Evolutionary conservation across 2,329 filamentous ascomycete species (phyloP), one percentile per base, ranked within the genome.

Genomic region (Fusarium sublunatum): DNA sequence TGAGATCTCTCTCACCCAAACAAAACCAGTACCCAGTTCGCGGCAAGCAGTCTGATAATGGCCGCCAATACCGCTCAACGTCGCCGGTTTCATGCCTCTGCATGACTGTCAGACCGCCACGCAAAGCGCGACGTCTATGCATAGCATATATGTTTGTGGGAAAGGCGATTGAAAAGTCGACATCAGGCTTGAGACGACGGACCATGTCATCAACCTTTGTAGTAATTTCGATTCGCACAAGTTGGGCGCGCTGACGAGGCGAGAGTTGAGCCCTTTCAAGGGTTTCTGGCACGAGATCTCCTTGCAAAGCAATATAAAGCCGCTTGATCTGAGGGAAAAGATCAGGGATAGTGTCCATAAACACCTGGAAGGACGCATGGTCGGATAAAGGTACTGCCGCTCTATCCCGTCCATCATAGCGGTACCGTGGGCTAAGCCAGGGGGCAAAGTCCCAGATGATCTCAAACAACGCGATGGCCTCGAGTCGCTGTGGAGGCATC

Each of bases 1-100:
- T 35, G 0, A 57, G 29, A 28, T 72, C 64, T 11, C 50, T 64
- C 13, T 69, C 56, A 1, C 71, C 70, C 11, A 72, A n/a, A 8
- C 61, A 66, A 7, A 73, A 47, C 69, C 71, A 73, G 28, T 73
- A 73, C 5, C 71, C 71, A 1, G 38, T 43, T 11, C 61, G 49
- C 5, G 58, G 53, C n/a, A 26, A 9, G 8, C 53, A 53, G 19
- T 38, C 54, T 1, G 41, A 19, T 22, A 72, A 26, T 11, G 51
- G 52, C 15, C 68, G 52, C 69, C 68, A 73, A 42, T 65, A 56
- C 22, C 70, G 44, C 29, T 73, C 70, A 8, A 47, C 31, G 10
- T 61, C 53, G 5, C 53, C 52, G 2, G 53, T 48, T 28, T 43
- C 25, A 8, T 52, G 61, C 24, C 49, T 57, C 26, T 68, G 61